phyloP scores from a whole-genome alignment of 495 filamentous ascomycete species.

The Polyplosphaeria fusca region DNA sequence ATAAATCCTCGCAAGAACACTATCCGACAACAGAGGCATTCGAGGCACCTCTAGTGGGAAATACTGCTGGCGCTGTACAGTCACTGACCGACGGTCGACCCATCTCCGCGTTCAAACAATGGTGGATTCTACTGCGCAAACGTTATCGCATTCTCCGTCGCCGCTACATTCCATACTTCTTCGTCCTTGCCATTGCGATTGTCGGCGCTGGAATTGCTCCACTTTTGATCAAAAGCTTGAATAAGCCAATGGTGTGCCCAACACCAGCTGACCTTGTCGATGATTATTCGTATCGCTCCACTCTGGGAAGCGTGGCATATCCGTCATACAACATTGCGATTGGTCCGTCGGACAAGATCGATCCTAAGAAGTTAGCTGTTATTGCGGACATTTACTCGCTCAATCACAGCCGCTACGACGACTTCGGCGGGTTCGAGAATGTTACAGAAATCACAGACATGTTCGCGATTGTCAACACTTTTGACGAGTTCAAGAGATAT shows the following conservation, averaged over 20 bases:
- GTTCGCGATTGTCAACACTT: constrained; percentile 58
- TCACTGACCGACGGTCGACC: constrained; percentile 1
- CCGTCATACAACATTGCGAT: background rate
- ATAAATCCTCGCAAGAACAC: background rate
- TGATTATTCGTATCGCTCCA: constrained; percentile 1
- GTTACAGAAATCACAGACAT: constrained; percentile 2
- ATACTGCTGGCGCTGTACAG: background rate
- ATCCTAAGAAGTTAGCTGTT: background rate
- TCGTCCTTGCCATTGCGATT: constrained; percentile 11
- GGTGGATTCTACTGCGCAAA: constrained; percentile 11
- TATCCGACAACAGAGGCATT: background rate
- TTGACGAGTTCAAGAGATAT: constrained; percentile 63
- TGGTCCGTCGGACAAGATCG: constrained; percentile 2
- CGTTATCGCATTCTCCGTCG: constrained; percentile 12
- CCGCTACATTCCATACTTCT: constrained; percentile 15
- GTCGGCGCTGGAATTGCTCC: constrained; percentile 16
- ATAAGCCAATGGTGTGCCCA: constrained; percentile 13
- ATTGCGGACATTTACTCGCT: constrained; percentile 15
- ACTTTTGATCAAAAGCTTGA: constrained; percentile 17
- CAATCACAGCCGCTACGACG: constrained; percentile 42
- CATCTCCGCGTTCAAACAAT: constrained; percentile 11
- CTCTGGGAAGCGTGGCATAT: background rate
- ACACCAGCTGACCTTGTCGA: background rate
- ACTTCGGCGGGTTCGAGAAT: constrained; percentile 31
- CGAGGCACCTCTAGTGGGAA: background rate